These are phyloP conservation scores for Byssoonygena ceratinophila DNA, from an alignment of 2,329 filamentous ascomycete genomes.

Conservation along the genomic window DNA sequence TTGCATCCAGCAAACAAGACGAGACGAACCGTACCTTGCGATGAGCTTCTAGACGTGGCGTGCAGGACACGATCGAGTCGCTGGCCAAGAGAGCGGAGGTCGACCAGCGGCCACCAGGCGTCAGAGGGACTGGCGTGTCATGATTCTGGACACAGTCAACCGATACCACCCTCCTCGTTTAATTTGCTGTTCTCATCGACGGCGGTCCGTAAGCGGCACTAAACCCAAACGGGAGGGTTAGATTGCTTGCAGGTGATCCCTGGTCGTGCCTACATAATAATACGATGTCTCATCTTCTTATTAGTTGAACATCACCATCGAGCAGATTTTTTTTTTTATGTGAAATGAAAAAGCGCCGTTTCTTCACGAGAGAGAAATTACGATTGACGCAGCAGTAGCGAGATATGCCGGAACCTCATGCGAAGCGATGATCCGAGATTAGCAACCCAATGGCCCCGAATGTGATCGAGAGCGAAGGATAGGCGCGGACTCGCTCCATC, in stretches of 20 bases:
- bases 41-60: not conserved
- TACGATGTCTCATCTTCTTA: constrained; percentile 8
- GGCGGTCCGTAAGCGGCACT: not conserved
- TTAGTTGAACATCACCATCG: not conserved
- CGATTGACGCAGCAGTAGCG: not conserved
- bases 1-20: not conserved
- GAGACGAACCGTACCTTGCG: not conserved
- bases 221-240: not conserved
- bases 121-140: not conserved
- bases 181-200: constrained; percentile 1
- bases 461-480: not conserved
- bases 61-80: not conserved
- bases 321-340: not conserved
- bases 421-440: not conserved
- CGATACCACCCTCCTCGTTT: constrained; percentile 8
- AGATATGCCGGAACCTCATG: not conserved
- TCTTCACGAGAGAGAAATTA: not conserved
- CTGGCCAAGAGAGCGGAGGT: not conserved
- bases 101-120: not conserved
- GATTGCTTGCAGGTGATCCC: not conserved
- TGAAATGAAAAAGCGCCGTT: not conserved
- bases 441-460: not conserved
- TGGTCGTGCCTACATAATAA: not conserved
- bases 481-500: not conserved
- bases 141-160: not conserved